These are phyloP conservation scores for Sisymbrium irio DNA, from an alignment of 345 rosid genomes.

Conservation along the genomic window DNA sequence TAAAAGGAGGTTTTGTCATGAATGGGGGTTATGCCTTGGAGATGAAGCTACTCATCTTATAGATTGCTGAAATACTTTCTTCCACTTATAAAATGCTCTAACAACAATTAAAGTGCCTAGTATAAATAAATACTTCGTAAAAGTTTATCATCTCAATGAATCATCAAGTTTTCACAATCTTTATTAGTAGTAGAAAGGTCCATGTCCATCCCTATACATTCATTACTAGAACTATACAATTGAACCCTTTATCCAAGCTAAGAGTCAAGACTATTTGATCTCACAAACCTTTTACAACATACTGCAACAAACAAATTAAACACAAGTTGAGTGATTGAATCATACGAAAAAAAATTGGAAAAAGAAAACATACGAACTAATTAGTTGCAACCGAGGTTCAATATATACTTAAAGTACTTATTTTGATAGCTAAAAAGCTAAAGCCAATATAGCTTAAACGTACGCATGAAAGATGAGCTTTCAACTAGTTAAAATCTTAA, in stretches of 20 bases:
- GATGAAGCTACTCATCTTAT: neutral
- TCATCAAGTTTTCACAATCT: neutral
- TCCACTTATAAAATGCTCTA: neutral
- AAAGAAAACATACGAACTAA: no score
- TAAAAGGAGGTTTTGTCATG: neutral
- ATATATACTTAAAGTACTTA: no score
- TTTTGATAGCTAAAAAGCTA: no score
- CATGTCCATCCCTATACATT: neutral
- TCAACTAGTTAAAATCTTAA: neutral
- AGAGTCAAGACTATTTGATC: neutral
- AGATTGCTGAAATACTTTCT: neutral
- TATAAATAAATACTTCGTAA: neutral
- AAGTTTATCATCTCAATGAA: no score
- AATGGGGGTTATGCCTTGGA: constrained; percentile 11
- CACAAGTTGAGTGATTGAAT: neutral
- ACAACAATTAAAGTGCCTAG: neutral
- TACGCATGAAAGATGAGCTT: neutral
- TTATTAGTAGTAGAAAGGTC: neutral
- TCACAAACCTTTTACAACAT: neutral
- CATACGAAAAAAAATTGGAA: no score
- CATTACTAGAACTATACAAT: neutral
- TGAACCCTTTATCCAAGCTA: neutral
- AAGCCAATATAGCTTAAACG: neutral
- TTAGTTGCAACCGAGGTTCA: no score
- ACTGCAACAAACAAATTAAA: neutral